Conservation (phyloP, 441 rosid genomes). For the Populus tomentosa region DNA sequence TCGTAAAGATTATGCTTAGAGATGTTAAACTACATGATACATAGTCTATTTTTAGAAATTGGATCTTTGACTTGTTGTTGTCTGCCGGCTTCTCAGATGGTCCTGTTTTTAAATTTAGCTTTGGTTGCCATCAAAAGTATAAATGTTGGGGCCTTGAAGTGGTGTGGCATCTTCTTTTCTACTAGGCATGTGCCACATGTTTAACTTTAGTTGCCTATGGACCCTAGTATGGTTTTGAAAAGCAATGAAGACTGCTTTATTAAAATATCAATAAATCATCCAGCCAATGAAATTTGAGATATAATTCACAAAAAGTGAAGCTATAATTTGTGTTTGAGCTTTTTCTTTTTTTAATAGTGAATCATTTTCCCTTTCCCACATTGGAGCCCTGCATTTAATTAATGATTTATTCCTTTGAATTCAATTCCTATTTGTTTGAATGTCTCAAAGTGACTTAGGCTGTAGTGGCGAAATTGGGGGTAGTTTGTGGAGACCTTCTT, state of each 20-base stretch:
- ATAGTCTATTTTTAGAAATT: no score
- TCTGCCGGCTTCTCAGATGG: no score
- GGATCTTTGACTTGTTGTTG: no score
- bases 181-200: slow-evolving; percentile 19
- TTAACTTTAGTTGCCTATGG: slow-evolving; percentile 16
- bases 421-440: slow-evolving; percentile 13
- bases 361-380: slow-evolving; percentile 4
- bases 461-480: slow-evolving; percentile 9
- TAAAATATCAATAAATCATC: not conserved
- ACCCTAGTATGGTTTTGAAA: not conserved
- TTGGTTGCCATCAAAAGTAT: no score
- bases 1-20: no score
- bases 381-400: not conserved
- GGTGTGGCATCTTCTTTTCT: slow-evolving; percentile 22
- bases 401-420: slow-evolving; percentile 15
- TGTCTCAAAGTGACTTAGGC: slow-evolving; percentile 14
- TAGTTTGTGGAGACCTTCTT: slow-evolving; percentile 4
- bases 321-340: not conserved
- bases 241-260: not conserved
- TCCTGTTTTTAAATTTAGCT: no score
- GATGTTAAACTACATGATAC: no score
- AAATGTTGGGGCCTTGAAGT: no score
- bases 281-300: not conserved
- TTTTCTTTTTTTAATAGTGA: not conserved
- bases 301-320: not conserved